A percentile compares a stretch with the other conserved stretches of the same genome.
Conservation (phyloP, 2,329 filamentous ascomycete species). For the Penicillium sp. region DNA sequence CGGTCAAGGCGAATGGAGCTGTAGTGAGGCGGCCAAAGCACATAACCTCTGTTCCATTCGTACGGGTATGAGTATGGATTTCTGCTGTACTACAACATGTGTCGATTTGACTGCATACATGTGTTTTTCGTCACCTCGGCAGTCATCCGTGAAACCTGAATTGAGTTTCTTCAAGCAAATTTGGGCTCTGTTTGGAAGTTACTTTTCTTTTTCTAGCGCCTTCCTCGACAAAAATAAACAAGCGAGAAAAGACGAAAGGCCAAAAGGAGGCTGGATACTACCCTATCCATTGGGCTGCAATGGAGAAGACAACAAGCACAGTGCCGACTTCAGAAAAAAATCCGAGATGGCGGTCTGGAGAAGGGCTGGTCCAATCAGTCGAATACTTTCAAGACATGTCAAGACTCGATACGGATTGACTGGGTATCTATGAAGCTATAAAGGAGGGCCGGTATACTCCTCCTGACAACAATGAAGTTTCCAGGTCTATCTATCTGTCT, state of each 20-base stretch:
- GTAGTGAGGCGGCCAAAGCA: not conserved
- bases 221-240: not conserved
- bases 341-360: not conserved
- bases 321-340: not conserved
- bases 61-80: not conserved
- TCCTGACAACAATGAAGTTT: not conserved
- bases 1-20: not conserved
- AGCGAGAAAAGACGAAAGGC: not conserved
- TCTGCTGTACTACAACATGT: not conserved
- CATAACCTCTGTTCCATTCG: not conserved
- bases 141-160: not conserved
- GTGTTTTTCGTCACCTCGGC: not conserved
- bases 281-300: slow-evolving; percentile 6
- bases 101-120: not conserved
- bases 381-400: not conserved
- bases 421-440: not conserved
- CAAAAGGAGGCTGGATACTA: not conserved
- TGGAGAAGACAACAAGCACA: not conserved
- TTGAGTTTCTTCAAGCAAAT: not conserved
- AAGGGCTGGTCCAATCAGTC: not conserved
- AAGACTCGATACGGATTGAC: not conserved
- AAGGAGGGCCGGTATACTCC: not conserved
- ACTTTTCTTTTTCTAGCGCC: not conserved
- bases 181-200: not conserved
- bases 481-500: not conserved